Conservation (phyloP, 1,284 basidiomycete species). For the Austroboletus novae-zelandiae region DNA sequence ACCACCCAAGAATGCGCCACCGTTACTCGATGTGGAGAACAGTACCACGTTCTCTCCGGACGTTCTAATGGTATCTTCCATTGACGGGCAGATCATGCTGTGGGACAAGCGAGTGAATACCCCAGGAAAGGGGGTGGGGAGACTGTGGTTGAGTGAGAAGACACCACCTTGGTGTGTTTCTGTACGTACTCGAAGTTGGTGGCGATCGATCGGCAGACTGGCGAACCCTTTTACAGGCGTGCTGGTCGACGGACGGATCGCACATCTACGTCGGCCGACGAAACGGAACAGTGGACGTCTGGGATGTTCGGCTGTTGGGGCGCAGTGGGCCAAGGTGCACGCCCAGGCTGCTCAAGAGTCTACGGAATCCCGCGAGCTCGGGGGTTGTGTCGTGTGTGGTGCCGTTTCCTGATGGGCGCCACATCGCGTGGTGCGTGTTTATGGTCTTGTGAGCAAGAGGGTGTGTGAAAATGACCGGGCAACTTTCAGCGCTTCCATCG, state of each 20-base stretch:
- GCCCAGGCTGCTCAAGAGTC: conserved; percentile 74
- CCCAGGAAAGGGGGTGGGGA: conserved; percentile 70
- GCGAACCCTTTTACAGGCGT: conserved; percentile 57
- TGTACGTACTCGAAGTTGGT: conserved; percentile 40
- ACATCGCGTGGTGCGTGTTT: conserved; percentile 78
- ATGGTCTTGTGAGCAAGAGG: conserved; percentile 14
- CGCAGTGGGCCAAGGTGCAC: conserved; percentile 56
- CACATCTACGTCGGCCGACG: conserved; percentile 91
- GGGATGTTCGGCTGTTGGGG: conserved; percentile 82
- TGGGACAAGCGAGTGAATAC: conserved; percentile 82
- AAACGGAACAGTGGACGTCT: conserved; percentile 91
- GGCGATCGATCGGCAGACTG: conserved; percentile 3
- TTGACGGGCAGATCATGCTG: conserved; percentile 90
- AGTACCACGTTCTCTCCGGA: conserved; percentile 78
- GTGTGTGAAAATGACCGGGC: conserved; percentile 23
- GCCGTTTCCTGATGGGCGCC: conserved; percentile 86
- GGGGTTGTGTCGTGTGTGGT: conserved; percentile 91
- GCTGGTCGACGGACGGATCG: conserved; percentile 87
- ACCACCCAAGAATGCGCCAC: conserved; percentile 70
- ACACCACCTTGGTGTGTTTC: conserved; percentile 97
- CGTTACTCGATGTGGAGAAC: conserved; percentile 58
- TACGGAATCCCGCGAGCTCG: conserved; percentile 85
- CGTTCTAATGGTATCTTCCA: conserved; percentile 83
- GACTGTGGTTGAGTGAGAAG: conserved; percentile 84
- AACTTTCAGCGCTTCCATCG: conserved; percentile 74